Conservation (phyloP, 1,284 basidiomycete genomes). For the Ganoderma boninense region DNA sequence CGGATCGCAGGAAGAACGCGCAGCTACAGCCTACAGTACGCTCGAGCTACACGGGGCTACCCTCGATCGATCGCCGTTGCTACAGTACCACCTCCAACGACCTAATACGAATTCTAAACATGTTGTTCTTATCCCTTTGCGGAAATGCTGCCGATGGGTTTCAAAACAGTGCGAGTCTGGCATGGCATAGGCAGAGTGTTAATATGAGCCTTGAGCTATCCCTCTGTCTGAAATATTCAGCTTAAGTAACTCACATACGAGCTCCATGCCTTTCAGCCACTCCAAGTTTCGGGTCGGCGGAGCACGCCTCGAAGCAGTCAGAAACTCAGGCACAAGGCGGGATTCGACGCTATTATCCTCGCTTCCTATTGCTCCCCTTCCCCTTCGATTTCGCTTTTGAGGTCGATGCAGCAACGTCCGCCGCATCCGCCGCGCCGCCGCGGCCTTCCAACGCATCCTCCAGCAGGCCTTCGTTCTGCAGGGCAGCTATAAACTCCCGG, state of each 20-base stretch:
- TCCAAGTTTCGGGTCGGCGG: neutral
- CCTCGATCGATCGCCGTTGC: too few species aligned
- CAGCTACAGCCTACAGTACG: too few species aligned
- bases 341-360: neutral
- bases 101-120: too few species aligned
- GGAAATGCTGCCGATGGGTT: too few species aligned
- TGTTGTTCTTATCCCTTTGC: too few species aligned
- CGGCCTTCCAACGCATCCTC: slow-evolving; percentile 33
- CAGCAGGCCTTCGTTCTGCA: slow-evolving; percentile 58
- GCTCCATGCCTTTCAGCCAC: neutral
- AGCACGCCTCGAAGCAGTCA: neutral
- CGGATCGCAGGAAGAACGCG: too few species aligned
- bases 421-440: neutral
- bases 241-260: neutral
- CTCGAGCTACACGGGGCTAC: too few species aligned
- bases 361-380: slow-evolving; percentile 13
- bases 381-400: slow-evolving; percentile 13
- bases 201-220: neutral
- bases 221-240: neutral
- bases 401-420: neutral
- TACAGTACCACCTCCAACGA: too few species aligned
- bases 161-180: neutral
- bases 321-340: neutral
- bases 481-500: slow-evolving; percentile 50
- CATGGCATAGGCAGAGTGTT: neutral